Base-by-base conservation (phyloP, 768 basidiomycete species). In the Termitomyces sp. region DNA sequence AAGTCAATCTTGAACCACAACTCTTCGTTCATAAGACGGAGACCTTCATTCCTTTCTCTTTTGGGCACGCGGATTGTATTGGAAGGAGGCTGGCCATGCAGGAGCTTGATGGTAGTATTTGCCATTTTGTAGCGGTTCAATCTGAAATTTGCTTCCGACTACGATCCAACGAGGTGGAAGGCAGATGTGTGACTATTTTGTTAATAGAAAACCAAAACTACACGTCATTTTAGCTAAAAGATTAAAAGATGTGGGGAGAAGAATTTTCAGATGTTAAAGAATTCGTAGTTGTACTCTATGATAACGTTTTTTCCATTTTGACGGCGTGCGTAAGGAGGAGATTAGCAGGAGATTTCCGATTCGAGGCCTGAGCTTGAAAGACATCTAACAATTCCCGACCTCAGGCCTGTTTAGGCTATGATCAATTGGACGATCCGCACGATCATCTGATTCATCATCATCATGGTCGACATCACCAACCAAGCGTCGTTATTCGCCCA, bases 11-110 rank as follows among this genome's bases (percentile, higher is more conserved):
- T 42, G 58, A 62, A 28, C 66, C 66, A 21, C 39, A 48, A 30
- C 54, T 66, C 32, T 64, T 66, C 34, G 58, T 70, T 19, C 67
- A 65, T 46, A 63, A 67, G 27, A 57, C 57, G 9, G 54, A 56
- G 8, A 71, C 73, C 3, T 74, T 70, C 55, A 68, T 73, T 21
- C 72, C 74, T 8, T 76, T 74, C 58, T 74, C 73, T 30, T 65
- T 68, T 42, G 81, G 82, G 0, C 79, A 80, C 11, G 72, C 74
- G 16, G 79, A 79, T 60, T 83, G 83, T 61, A 75, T 72, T 12
- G 81, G 81, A 19, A 75, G 65, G 46, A 63, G 64, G 47, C 56
- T 76, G 48, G 75, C 73, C 3, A 64, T 66, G 56, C 58, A 70
- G 49, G 74, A 75, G 52, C 63, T 76, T 66, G 16, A 61, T 65